Evolutionary conservation across 1,284 basidiomycete species (phyloP).

Genomic region (Ceratobasidium sp.): DNA sequence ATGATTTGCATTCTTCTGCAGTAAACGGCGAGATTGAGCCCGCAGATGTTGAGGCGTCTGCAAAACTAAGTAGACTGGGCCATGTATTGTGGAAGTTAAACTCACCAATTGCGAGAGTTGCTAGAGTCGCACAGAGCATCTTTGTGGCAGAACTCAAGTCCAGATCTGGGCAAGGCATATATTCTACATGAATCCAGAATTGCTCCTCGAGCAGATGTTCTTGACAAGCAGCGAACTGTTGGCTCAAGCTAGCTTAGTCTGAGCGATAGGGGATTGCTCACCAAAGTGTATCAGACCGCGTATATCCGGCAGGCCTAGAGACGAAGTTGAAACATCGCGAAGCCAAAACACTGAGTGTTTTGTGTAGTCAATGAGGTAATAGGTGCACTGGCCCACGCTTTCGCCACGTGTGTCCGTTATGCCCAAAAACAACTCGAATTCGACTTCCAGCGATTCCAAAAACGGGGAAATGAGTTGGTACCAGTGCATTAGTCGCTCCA

Average conservation of each 20-base stretch:
- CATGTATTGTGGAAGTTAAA: not conserved
- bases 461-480: not conserved
- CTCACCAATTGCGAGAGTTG: conserved; percentile 15
- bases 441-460: not conserved
- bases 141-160: not conserved
- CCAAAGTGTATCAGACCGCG: conserved; percentile 1
- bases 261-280: not conserved
- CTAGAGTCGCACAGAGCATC: conserved; percentile 24
- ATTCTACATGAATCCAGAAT: conserved; percentile 41
- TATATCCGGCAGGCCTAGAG: conserved; percentile 1
- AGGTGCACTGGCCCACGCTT: conserved; percentile 18
- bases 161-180: conserved; percentile 18
- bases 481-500: conserved; percentile 27
- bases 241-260: not conserved
- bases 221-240: not conserved
- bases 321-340: conserved; percentile 29
- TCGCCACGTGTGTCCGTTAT: conserved; percentile 10
- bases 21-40: conserved; percentile 39
- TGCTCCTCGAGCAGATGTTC: conserved; percentile 35
- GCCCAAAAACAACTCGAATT: conserved; percentile 27
- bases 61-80: not conserved
- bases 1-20: conserved; percentile 28
- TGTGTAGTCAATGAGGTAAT: conserved; percentile 34
- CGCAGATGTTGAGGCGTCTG: conserved; percentile 31
- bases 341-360: conserved; percentile 27